These are phyloP conservation scores for Phytophthora meadii DNA, from an alignment of 352 stramenopile species.

Conservation along the genomic window DNA sequence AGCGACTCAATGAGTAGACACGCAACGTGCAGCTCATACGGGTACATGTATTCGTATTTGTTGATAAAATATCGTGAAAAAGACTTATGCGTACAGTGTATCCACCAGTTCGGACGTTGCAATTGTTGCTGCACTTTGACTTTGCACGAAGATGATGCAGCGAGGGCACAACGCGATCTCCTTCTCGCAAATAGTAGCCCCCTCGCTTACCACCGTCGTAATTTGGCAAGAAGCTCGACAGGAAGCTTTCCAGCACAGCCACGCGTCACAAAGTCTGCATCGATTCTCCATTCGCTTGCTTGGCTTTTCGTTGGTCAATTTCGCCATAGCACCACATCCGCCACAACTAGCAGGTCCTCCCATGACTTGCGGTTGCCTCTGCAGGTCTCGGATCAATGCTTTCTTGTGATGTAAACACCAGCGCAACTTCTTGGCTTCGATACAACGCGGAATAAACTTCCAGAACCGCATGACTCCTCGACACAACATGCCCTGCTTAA, in stretches of 20 bases:
- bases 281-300: conserved; percentile 11
- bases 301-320: conserved; percentile 2
- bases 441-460: conserved; percentile 40
- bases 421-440: conserved; percentile 38
- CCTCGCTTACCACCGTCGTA: conserved; percentile 14
- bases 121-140: conserved; percentile 18
- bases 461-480: conserved; percentile 32
- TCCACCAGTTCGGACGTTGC: conserved; percentile 23
- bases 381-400: conserved; percentile 6
- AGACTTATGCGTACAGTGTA: not conserved
- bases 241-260: conserved; percentile 31
- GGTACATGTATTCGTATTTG: not conserved
- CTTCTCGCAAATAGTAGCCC: conserved; percentile 15
- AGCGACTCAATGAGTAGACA: conserved; percentile 6
- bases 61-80: conserved; percentile 4
- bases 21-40: not conserved
- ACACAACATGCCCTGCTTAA: conserved; percentile 35
- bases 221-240: conserved; percentile 30
- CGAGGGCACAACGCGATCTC: conserved; percentile 18
- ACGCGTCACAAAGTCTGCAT: conserved; percentile 28
- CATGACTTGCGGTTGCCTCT: conserved; percentile 15
- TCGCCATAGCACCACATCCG: conserved; percentile 14
- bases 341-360: conserved; percentile 21
- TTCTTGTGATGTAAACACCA: conserved; percentile 35
- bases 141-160: conserved; percentile 22